These are phyloP conservation scores for Pyricularia grisea DNA, from an alignment of 2,329 filamentous ascomycete genomes.

Conservation along the genomic window DNA sequence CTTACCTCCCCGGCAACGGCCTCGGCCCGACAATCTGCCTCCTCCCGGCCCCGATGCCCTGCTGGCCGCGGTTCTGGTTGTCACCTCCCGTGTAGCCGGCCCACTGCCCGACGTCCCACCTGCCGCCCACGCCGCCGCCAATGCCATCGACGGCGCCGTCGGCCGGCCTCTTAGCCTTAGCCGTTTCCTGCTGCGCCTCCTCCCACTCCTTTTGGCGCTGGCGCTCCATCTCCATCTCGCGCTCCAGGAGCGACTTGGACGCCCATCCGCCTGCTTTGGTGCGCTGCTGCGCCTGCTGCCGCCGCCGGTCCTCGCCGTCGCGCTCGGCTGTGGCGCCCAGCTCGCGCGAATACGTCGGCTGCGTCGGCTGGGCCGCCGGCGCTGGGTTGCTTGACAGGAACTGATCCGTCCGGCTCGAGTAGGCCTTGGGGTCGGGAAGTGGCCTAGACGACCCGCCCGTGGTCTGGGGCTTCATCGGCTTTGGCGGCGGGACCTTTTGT, in stretches of 20 bases:
- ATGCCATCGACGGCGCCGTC: slow-evolving; percentile 50
- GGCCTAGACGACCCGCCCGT: slow-evolving; percentile 35
- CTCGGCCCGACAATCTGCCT: slow-evolving; percentile 74
- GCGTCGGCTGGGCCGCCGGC: slow-evolving; percentile 26
- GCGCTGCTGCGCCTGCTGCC: slow-evolving; percentile 46
- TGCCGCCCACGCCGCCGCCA: slow-evolving; percentile 55
- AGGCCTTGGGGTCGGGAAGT: slow-evolving; percentile 38
- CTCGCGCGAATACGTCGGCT: slow-evolving; percentile 44
- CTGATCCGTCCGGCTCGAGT: slow-evolving; percentile 43
- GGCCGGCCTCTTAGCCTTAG: slow-evolving; percentile 39
- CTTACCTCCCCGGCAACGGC: slow-evolving; percentile 42
- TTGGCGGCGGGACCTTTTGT: slow-evolving; percentile 10
- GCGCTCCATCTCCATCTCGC: slow-evolving; percentile 73
- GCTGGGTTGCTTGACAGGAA: slow-evolving; percentile 47
- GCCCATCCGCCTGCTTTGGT: slow-evolving; percentile 54
- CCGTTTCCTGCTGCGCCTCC: slow-evolving; percentile 57
- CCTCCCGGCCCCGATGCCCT: slow-evolving; percentile 60
- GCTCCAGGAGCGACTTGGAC: slow-evolving; percentile 62
- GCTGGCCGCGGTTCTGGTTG: slow-evolving; percentile 56
- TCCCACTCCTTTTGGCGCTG: slow-evolving; percentile 76
- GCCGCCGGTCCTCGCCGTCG: slow-evolving; percentile 51
- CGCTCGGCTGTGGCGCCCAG: slow-evolving; percentile 50
- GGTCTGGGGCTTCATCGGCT: slow-evolving; percentile 25
- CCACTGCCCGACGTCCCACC: slow-evolving; percentile 73
- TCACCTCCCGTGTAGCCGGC: slow-evolving; percentile 67